phyloP scores from a whole-genome alignment of 2,329 filamentous ascomycete species.

The Phialophora macrospora region DNA sequence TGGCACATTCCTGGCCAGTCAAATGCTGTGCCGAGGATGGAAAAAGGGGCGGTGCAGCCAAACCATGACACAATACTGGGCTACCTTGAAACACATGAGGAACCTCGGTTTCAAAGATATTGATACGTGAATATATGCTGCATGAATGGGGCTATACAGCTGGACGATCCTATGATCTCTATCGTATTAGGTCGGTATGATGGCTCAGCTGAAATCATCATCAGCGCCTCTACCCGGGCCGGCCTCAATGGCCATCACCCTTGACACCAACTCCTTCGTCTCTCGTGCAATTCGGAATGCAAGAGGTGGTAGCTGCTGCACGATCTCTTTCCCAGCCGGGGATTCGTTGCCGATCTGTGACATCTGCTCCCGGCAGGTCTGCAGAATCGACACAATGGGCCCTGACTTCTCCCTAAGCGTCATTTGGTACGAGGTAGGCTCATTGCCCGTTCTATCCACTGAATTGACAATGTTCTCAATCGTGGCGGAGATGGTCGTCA shows the following conservation, averaged over 20 bases:
- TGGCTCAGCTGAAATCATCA: slow-evolving; percentile 43
- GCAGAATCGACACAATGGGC: slow-evolving; percentile 55
- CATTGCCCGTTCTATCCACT: slow-evolving; percentile 62
- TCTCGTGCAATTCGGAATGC: slow-evolving; percentile 86
- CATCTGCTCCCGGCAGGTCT: slow-evolving; percentile 68
- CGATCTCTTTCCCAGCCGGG: slow-evolving; percentile 62
- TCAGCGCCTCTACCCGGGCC: slow-evolving; percentile 38
- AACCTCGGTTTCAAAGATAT: background rate
- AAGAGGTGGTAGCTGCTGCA: slow-evolving; percentile 75
- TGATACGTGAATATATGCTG: background rate
- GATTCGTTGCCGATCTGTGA: slow-evolving; percentile 67
- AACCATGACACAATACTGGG: background rate
- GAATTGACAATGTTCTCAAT: slow-evolving; percentile 72
- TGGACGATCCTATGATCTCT: background rate
- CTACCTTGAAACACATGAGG: background rate
- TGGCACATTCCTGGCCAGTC: background rate
- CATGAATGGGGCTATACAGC: background rate
- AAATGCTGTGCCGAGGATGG: background rate
- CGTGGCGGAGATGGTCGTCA: slow-evolving; percentile 71
- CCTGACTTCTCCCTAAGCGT: slow-evolving; percentile 52
- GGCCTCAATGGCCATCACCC: slow-evolving; percentile 50
- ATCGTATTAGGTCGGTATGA: slow-evolving; percentile 2
- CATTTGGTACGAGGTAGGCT: slow-evolving; percentile 50
- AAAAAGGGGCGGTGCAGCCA: background rate
- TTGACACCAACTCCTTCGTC: slow-evolving; percentile 72